These are phyloP conservation scores for Skeletonema grethae DNA, from an alignment of 108 stramenopile genomes.

Conservation along the genomic window DNA sequence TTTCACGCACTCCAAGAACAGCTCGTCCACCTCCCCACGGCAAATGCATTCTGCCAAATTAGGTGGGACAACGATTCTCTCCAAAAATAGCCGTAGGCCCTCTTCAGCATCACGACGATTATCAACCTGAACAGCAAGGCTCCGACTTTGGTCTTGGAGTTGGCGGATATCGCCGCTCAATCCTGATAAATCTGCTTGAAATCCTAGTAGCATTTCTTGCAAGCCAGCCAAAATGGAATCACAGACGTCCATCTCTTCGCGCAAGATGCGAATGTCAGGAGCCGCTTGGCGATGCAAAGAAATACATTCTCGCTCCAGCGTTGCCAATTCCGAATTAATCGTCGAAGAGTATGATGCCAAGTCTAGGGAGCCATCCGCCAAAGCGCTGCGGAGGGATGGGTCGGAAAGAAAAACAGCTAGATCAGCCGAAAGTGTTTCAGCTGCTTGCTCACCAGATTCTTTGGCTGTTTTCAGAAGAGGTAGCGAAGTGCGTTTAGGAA, in stretches of 20 bases:
- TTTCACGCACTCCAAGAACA: slow-evolving; percentile 88
- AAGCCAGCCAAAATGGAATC: slow-evolving; percentile 92
- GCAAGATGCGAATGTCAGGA: slow-evolving; percentile 60
- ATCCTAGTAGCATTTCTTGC: slow-evolving; percentile 97
- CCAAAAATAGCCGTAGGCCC: slow-evolving; percentile 86
- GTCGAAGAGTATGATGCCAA: slow-evolving; percentile 77
- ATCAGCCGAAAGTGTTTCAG: slow-evolving; percentile 64
- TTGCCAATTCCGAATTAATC: slow-evolving; percentile 75
- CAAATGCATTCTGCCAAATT: slow-evolving; percentile 83
- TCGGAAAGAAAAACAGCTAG: slow-evolving; percentile 84
- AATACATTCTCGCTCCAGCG: slow-evolving; percentile 80
- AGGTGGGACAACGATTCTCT: slow-evolving; percentile 90
- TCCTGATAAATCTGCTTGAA: slow-evolving; percentile 98
- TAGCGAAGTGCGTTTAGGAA: background rate
- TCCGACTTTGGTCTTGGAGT: slow-evolving; percentile 91
- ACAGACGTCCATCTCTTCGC: slow-evolving; percentile 88
- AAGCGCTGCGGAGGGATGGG: slow-evolving; percentile 69
- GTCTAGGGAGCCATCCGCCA: slow-evolving; percentile 86
- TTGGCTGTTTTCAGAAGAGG: background rate
- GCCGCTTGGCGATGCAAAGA: slow-evolving; percentile 70
- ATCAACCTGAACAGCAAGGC: slow-evolving; percentile 85
- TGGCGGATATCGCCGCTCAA: slow-evolving; percentile 95
- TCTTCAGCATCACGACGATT: slow-evolving; percentile 94
- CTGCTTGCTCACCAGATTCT: slow-evolving; percentile 2
- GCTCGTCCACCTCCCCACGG: slow-evolving; percentile 87